A percentile compares a stretch with the other conserved stretches of the same genome.
These are phyloP conservation scores for Apiotrichum sp. DNA, from an alignment of 1,284 basidiomycete species.

Conservation along the genomic window DNA sequence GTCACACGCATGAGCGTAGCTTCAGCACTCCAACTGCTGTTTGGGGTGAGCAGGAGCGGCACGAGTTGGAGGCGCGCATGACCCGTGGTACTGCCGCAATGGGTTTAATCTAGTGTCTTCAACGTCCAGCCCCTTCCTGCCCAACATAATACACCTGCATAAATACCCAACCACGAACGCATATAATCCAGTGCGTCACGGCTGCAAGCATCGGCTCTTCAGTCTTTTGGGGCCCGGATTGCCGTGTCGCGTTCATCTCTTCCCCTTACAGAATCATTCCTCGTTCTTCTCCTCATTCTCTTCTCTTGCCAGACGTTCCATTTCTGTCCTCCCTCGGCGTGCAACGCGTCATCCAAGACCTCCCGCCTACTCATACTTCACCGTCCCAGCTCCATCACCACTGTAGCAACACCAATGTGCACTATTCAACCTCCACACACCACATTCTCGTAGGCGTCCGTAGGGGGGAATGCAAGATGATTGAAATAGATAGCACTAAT, in stretches of 20 bases:
- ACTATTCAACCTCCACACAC: neutral
- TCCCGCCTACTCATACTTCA: neutral
- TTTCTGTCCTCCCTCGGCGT: no score
- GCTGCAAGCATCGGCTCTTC: no score
- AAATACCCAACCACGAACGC: constrained; percentile 6
- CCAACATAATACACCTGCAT: constrained; percentile 11
- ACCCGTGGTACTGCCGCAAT: neutral
- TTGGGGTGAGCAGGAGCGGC: constrained; percentile 6
- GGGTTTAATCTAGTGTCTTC: neutral
- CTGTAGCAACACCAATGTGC: constrained; percentile 13
- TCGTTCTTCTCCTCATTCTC: neutral
- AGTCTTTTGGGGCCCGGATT: neutral
- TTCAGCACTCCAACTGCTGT: constrained; percentile 4
- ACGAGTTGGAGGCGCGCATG: constrained; percentile 5
- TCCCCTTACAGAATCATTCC: neutral
- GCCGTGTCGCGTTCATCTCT: neutral
- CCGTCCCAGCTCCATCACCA: neutral
- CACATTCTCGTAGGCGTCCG: neutral
- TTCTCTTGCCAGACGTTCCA: no score
- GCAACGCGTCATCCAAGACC: no score
- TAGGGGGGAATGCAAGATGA: neutral
- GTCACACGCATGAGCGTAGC: constrained; percentile 13
- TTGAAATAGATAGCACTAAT: neutral
- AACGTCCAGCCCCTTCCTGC: neutral
- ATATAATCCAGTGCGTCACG: neutral